A percentile compares a stretch with the other conserved stretches of the same genome.
phyloP scores from a whole-genome alignment of 176 grass and related monocot species.

The Bothriochloa decipiens region DNA sequence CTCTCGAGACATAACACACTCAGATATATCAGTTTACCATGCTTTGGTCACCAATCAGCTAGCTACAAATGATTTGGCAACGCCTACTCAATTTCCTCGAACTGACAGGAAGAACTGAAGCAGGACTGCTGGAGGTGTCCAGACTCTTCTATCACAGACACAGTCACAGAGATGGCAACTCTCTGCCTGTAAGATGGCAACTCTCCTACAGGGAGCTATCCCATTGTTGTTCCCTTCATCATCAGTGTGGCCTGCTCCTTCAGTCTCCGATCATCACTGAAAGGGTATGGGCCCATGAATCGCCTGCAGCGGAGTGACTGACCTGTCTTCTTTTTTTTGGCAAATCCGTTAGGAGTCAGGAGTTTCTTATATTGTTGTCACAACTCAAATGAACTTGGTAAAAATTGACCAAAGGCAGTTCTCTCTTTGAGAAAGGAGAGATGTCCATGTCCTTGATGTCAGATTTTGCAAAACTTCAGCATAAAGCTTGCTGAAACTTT shows the following conservation, averaged over 20 bases:
- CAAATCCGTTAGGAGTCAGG: not conserved
- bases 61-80: not conserved
- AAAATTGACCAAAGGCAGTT: no score
- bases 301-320: conserved; percentile 14
- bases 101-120: not conserved
- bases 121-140: no score
- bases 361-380: not conserved
- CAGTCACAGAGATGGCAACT: conserved; percentile 40
- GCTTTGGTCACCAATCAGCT: not conserved
- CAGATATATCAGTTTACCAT: no score
- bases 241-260: not conserved
- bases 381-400: not conserved
- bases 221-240: conserved; percentile 51
- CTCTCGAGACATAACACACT: no score
- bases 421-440: no score
- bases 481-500: no score
- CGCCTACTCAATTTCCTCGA: conserved; percentile 3
- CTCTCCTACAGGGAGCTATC: conserved; percentile 57
- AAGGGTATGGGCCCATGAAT: conserved; percentile 50
- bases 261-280: not conserved
- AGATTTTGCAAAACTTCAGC: no score
- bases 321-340: no score
- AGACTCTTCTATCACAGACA: not conserved
- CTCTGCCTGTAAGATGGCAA: no score
- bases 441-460: no score